Evolutionary conservation across 768 basidiomycete genomes (phyloP).

Genomic region (Collybiopsis confluens): DNA sequence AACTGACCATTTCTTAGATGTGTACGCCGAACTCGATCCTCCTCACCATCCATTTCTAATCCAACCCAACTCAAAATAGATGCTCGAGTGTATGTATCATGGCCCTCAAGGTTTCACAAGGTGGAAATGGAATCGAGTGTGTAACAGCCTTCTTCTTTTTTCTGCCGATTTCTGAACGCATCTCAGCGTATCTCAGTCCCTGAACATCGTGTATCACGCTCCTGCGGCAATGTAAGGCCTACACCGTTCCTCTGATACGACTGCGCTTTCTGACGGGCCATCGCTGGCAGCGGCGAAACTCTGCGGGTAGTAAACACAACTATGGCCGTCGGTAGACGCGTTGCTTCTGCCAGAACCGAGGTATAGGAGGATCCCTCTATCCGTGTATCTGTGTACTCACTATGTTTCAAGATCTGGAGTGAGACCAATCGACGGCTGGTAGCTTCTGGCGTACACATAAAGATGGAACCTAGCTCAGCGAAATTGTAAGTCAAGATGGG

Average conservation of each 20-base stretch:
- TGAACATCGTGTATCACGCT: slow-evolving; percentile 29
- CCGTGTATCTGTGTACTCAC: not conserved
- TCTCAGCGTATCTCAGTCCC: slow-evolving; percentile 27
- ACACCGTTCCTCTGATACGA: not conserved
- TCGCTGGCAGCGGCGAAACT: slow-evolving; percentile 20
- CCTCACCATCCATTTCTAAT: not conserved
- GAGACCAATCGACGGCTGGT: slow-evolving; percentile 23
- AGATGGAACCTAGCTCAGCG: slow-evolving; percentile 23
- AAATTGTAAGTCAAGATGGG: not conserved
- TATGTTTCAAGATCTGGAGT: slow-evolving; percentile 29
- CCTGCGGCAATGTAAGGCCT: slow-evolving; percentile 29
- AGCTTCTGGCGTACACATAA: slow-evolving; percentile 28
- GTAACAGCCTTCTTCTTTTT: not conserved
- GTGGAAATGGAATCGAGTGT: not conserved
- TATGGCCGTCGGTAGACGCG: slow-evolving; percentile 23
- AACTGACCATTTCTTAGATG: not conserved
- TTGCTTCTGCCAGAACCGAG: slow-evolving; percentile 28
- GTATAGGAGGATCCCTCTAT: slow-evolving; percentile 18
- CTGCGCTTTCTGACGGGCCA: not conserved
- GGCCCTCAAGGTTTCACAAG: slow-evolving; percentile 1
- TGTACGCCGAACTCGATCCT: slow-evolving; percentile 2
- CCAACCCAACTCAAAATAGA: not conserved
- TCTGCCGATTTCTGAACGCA: not conserved
- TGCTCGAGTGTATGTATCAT: not conserved
- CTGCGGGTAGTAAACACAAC: slow-evolving; percentile 30